Percentiles rank a stretch among this genome's conserved stretches.
Conservation (phyloP, 140 eudicot species). For the Ambrosia hybrid region DNA sequence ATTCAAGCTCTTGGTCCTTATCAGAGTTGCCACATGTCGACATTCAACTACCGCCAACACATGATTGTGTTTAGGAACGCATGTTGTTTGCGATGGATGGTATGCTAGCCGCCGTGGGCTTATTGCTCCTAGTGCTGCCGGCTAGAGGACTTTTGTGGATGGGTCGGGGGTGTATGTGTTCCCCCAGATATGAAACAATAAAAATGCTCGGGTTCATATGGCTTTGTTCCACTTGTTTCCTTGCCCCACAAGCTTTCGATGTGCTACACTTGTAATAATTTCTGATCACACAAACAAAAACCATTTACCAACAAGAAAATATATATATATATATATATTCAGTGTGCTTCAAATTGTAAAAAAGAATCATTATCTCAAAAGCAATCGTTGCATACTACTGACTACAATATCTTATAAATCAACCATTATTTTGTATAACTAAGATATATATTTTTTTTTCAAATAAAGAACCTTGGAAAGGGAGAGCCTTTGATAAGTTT, state of each 20-base stretch:
- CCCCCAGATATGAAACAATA: constrained; percentile 39
- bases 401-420: too few relatives aligned
- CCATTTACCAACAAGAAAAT: not conserved
- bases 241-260: constrained; percentile 41
- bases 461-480: constrained; percentile 40
- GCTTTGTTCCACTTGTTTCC: constrained; percentile 47
- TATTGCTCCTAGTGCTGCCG: constrained; percentile 35
- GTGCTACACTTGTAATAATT: constrained; percentile 45
- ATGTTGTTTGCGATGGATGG: constrained; percentile 18
- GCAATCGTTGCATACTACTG: too few relatives aligned
- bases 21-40: too few relatives aligned
- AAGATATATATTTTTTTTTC: too few relatives aligned
- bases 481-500: constrained; percentile 61
- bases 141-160: constrained; percentile 43
- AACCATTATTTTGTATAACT: too few relatives aligned
- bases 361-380: too few relatives aligned
- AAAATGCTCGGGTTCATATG: constrained; percentile 29
- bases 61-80: not conserved
- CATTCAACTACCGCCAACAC: not conserved
- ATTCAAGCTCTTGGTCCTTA: too few relatives aligned
- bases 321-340: too few relatives aligned
- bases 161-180: constrained; percentile 47
- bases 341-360: not conserved
- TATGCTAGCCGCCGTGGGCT: constrained; percentile 7
- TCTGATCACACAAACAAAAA: constrained; percentile 29